Base-by-base conservation (phyloP, 495 filamentous ascomycete genomes). In the Podospora fimiseda region DNA sequence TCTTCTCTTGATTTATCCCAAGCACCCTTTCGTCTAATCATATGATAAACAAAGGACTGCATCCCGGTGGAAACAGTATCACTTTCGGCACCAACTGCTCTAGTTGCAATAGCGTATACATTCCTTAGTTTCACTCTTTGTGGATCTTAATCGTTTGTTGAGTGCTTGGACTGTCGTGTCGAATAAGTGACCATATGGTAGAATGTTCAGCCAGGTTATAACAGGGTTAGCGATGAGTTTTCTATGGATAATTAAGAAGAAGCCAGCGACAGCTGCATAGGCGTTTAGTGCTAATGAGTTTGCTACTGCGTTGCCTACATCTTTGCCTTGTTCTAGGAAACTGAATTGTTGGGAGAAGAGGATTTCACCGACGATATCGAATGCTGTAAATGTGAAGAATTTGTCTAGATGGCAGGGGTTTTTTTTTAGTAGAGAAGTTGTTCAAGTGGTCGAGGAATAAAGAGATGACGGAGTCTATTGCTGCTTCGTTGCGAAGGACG, bases 161-260 rank as follows among this genome's bases (percentile, higher is more conserved):
- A 43, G 11, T 18, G 41, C 41, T 16, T 43, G 18, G 41, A 43
- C 27, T 20, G 63, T 61, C 0, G 70, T 79, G 24, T 75, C 64
- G 50, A 74, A 73, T 37, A 75, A 63, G 41, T 74, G 71, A 9
- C 66, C 66, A 6, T 59, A 61, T 2, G 74, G 75, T 37, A 69
- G 64, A 13, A 76, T 55, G 7, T 68, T 67, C 0, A 73, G 46
- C 18, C 64, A 62, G 16, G 65, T 70, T 9, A 73, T 59, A 3
- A 78, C 55, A 0, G 74, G 76, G 52, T 75, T 77, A 1, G 58
- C 66, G 1, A 77, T 38, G 3, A 68, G 68, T 30, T 67, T 49
- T 20, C 68, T 62, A 18, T 43, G 41, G 36, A 73, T 21, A 63
- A 65, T 71, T 20, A 48, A 53, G 41, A 71, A 71, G 57, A 74